Evolutionary conservation across 768 basidiomycete species (phyloP), one percentile per base, ranked within the genome.

Genomic region (Pulveroboletus ravenelii): DNA sequence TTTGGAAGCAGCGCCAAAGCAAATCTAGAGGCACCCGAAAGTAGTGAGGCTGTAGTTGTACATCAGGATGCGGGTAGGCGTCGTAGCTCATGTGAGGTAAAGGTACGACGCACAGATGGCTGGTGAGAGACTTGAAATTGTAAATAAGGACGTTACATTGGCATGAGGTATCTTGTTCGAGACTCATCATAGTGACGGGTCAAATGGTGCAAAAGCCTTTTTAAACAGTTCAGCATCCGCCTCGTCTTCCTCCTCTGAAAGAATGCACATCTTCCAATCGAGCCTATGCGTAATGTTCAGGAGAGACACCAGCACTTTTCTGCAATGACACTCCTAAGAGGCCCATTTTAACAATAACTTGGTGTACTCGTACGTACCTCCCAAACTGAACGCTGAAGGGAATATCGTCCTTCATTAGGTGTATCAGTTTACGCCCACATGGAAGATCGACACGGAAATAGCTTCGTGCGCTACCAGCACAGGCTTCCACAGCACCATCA

Each of bases 381-480:
- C 93, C 94, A 69, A 98, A 98, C 65, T 97, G 93, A 40, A 98
- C 74, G 56, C 84, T 85, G 63, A 98, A 98, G 31, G 85, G 84
- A 44, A 81, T 74, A 17, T 85, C 76, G 30, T 84, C 81, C 62
- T 84, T 84, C 61, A 97, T 80, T 56, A 93, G 68, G 69, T 97
- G 92, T 31, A 97, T 84, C 74, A 98, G 74, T 70, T 80, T 87
- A 54, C 77, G 76, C 23, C 94, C 93, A 57, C 85, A 82, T 0
- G 96, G 94, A 45, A 97, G 71, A 58, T 96, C 92, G 5, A 97
- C 87, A 57, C 82, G 82, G 73, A 98, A 96, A 68, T 97, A 98
- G 48, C 88, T 82, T 48, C 74, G 72, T 10, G 84, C 74, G 36
- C 76, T 76, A 27, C 75, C 73, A 48, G 74, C 77, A 41, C 66